Base-by-base conservation (phyloP, 1,284 basidiomycete species). In the Wolfiporia cocos region DNA sequence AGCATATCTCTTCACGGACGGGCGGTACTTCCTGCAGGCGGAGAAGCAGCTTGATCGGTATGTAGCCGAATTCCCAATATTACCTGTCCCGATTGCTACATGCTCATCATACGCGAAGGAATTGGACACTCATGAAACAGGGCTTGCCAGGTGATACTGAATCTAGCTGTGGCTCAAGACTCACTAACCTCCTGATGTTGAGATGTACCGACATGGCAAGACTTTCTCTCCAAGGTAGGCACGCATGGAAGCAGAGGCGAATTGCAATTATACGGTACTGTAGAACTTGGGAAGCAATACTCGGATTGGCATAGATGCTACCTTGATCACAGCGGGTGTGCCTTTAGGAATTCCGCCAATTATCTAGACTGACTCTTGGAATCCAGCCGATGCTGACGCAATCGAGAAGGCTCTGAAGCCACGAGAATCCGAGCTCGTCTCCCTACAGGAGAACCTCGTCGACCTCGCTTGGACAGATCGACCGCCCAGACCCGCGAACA, bases 81-180 rank as follows among this genome's bases (percentile, higher is more conserved):
- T 26, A 7, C n/a, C n/a, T n/a, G n/a, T n/a, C n/a, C n/a, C n/a
- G n/a, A n/a, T n/a, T n/a, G n/a, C n/a, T n/a, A n/a, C n/a, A n/a
- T n/a, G n/a, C 34, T 12, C 5, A 36, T 4, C 3, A 28, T 30
- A 5, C 2, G n/a, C 3, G 3, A 44, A 86, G 81, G 39, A 92
- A 94, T 50, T 98, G 94, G 94, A 86, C 75, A 2, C 66, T 98
- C 55, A 93, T 95, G 89, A 95, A 91, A 62, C 81, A 88, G 54
- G 94, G 92, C 4, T 59, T 91, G 22, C 78, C 79, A 63, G 81
- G 87, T 82, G 46, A 48, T 41, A 50, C 14, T 31, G 20, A 14
- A 7, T 24, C 3, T 18, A 26, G 33, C 33, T 33, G 2, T 5
- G n/a, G 22, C 51, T 11, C 3, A n/a, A n/a, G 5, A 7, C 9